Evolutionary conservation across 306 rosid species (phyloP).

Genomic region (Elaeagnus macrophylla): DNA sequence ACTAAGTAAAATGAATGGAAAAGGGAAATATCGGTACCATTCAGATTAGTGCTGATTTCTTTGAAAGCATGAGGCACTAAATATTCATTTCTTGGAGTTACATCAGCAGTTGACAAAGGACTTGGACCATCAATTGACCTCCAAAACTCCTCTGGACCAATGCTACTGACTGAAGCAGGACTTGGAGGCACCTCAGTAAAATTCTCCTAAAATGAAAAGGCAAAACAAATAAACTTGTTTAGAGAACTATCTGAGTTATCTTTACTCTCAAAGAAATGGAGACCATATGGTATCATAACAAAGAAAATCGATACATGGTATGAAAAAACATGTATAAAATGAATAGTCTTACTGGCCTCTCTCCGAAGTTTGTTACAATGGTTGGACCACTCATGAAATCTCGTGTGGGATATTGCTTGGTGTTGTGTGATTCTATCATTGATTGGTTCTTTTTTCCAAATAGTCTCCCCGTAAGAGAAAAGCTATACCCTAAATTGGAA

Average conservation of each 20-base stretch:
- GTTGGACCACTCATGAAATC: constrained; percentile 88
- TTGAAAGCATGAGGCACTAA: constrained; percentile 55
- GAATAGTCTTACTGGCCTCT: constrained; percentile 59
- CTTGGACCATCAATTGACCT: constrained; percentile 58
- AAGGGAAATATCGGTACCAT: constrained; percentile 29
- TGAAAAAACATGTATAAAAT: background rate
- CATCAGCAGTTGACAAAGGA: constrained; percentile 72
- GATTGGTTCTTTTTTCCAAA: constrained; percentile 72
- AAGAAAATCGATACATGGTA: background rate
- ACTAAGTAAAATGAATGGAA: no score
- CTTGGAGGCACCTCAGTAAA: constrained; percentile 99
- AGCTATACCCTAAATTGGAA: constrained; percentile 61
- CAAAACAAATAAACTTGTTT: constrained; percentile 13
- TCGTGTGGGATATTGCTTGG: constrained; percentile 34
- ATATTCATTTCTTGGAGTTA: constrained; percentile 54
- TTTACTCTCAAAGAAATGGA: constrained; percentile 18
- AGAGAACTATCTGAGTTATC: constrained; percentile 17
- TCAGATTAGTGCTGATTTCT: constrained; percentile 80
- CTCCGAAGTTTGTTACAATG: constrained; percentile 53
- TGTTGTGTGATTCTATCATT: constrained; percentile 36
- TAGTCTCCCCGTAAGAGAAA: constrained; percentile 60
- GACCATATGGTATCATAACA: background rate
- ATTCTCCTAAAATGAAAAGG: constrained; percentile 53
- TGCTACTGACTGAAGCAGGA: constrained; percentile 96
- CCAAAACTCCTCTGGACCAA: constrained; percentile 76